Percentiles rank a stretch among this genome's conserved stretches.
Evolutionary conservation across 495 filamentous ascomycete species (phyloP).

Genomic region (Hypoxylon rickii): DNA sequence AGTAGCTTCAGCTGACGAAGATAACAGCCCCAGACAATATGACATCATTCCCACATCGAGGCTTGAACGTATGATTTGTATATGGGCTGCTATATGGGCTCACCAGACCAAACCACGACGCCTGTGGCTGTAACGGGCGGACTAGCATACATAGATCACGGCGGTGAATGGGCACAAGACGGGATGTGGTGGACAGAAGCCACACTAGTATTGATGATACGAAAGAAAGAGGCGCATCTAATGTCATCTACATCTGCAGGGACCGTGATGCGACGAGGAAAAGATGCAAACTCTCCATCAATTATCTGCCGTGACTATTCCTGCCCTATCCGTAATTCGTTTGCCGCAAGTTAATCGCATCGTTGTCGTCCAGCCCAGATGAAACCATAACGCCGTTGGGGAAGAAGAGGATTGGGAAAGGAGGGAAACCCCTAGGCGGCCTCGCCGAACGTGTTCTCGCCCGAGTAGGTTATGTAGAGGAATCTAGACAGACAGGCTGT

Average conservation of each 20-base stretch:
- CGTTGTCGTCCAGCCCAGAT: slow-evolving; percentile 29
- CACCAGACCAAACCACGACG: too few species aligned
- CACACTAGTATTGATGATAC: slow-evolving; percentile 28
- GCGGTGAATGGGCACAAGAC: too few species aligned
- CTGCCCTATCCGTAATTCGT: slow-evolving; percentile 29
- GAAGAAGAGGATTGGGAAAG: not conserved
- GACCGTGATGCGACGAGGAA: slow-evolving; percentile 13
- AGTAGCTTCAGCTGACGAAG: too few species aligned
- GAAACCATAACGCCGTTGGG: slow-evolving; percentile 33
- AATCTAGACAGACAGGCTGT: slow-evolving; percentile 43
- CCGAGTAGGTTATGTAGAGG: slow-evolving; percentile 81
- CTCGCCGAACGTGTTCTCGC: slow-evolving; percentile 98
- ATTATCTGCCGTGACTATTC: slow-evolving; percentile 17
- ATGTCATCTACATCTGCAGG: slow-evolving; percentile 20
- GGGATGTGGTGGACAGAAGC: slow-evolving; percentile 13
- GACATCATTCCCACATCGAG: too few species aligned
- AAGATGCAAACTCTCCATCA: slow-evolving; percentile 16
- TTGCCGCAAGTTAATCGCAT: slow-evolving; percentile 24
- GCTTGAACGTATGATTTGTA: too few species aligned
- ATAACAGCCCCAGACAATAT: too few species aligned
- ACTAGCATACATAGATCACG: too few species aligned
- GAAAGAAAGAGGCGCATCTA: slow-evolving; percentile 23
- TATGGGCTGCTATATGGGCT: too few species aligned
- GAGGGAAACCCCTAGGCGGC: slow-evolving; percentile 15
- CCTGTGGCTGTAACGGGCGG: too few species aligned